phyloP scores from a whole-genome alignment of 2,329 filamentous ascomycete species.

The Didymella segeticola region DNA sequence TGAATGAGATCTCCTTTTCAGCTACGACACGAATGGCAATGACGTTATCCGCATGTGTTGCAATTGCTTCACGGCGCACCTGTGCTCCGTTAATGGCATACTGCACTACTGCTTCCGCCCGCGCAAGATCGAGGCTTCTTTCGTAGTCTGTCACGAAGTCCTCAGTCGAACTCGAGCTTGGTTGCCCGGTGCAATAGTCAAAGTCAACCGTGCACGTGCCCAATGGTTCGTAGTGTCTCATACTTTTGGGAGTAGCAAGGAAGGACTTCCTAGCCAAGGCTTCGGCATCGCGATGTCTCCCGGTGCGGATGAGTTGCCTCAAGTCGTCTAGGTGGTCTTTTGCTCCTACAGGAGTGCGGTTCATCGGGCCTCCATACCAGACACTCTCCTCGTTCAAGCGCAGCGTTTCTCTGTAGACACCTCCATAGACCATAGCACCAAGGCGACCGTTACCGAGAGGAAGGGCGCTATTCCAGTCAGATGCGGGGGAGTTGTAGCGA shows the following conservation, averaged over 20 bases:
- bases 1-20: slow-evolving; percentile 17
- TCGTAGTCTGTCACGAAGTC: slow-evolving; percentile 37
- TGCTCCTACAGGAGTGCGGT: slow-evolving; percentile 48
- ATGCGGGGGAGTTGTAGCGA: slow-evolving; percentile 18
- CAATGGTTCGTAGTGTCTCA: slow-evolving; percentile 58
- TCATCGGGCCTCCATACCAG: slow-evolving; percentile 44
- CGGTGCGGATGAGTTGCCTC: slow-evolving; percentile 51
- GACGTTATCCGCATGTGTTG: slow-evolving; percentile 52
- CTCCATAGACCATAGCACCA: slow-evolving; percentile 56
- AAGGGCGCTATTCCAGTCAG: slow-evolving; percentile 51
- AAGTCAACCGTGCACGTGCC: slow-evolving; percentile 31
- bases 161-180: slow-evolving; percentile 5
- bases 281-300: slow-evolving; percentile 52
- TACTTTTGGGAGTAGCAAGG: slow-evolving; percentile 55
- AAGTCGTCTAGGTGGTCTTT: slow-evolving; percentile 50
- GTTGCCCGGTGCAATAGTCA: not conserved
- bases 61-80: slow-evolving; percentile 50
- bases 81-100: slow-evolving; percentile 47
- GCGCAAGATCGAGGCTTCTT: slow-evolving; percentile 50
- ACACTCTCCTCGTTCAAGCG: slow-evolving; percentile 58
- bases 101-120: slow-evolving; percentile 46
- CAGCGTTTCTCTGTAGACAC: slow-evolving; percentile 53
- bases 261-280: slow-evolving; percentile 52
- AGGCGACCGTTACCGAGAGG: slow-evolving; percentile 59
- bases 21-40: slow-evolving; percentile 46